Conservation (phyloP, 176 grass and related monocot genomes). For the Phoenix dactylifera region DNA sequence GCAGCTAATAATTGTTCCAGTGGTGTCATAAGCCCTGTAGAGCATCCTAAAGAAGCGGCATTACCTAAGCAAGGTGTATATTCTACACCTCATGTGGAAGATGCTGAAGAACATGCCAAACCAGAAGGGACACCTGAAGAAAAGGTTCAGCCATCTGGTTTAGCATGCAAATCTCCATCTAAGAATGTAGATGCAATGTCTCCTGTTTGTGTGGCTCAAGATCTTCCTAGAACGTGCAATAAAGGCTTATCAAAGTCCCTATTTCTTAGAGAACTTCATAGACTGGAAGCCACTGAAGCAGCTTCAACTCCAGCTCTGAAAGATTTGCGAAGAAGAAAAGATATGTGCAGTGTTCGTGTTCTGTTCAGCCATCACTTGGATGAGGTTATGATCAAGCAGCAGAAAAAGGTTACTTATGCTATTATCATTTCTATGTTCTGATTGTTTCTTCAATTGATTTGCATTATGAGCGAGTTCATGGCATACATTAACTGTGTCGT, state of each 20-base stretch:
- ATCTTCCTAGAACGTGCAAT: constrained; percentile 38
- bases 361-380: constrained; percentile 80
- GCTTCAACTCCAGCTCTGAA: constrained; percentile 26
- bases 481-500: constrained; percentile 9
- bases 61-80: constrained; percentile 3
- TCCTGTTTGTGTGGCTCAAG: constrained; percentile 55
- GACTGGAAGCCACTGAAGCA: constrained; percentile 29
- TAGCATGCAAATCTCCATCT: constrained; percentile 25
- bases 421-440: too few relatives aligned
- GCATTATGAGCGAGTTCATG: too few relatives aligned
- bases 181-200: constrained; percentile 43
- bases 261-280: constrained; percentile 47
- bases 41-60: constrained; percentile 14
- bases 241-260: constrained; percentile 33
- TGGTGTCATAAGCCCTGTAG: neutral
- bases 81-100: neutral
- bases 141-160: constrained; percentile 19
- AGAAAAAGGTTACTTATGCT: constrained; percentile 58
- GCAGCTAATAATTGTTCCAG: too few relatives aligned
- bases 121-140: constrained; percentile 9
- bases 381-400: constrained; percentile 58
- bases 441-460: too few relatives aligned
- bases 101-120: constrained; percentile 21
- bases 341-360: constrained; percentile 41
- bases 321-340: constrained; percentile 56